These are phyloP conservation scores for Fraxinus excelsior DNA, from an alignment of 257 asterid species.

Conservation along the genomic window DNA sequence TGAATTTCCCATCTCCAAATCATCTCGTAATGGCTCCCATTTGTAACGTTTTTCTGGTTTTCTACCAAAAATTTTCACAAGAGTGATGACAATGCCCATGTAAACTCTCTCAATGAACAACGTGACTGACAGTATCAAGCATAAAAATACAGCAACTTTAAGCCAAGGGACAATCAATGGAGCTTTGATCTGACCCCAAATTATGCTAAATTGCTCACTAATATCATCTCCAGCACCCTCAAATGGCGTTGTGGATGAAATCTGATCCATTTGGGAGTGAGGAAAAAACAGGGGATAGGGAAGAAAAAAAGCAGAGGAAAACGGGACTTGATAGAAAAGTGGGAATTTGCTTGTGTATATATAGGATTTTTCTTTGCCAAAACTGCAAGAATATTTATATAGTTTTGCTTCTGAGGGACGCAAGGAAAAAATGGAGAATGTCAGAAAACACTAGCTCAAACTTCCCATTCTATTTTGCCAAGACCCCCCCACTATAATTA, in stretches of 20 bases:
- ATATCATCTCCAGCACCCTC: conserved; percentile 50
- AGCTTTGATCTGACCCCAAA: conserved; percentile 81
- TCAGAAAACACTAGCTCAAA: conserved; percentile 60
- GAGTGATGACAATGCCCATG: conserved; percentile 71
- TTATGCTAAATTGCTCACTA: conserved; percentile 42
- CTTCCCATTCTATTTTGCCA: conserved; percentile 28
- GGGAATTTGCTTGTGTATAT: conserved; percentile 27
- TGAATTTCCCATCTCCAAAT: conserved; percentile 78
- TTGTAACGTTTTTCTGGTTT: conserved; percentile 78
- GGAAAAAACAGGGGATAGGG: neutral
- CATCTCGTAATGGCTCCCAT: conserved; percentile 85
- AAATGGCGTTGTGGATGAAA: conserved; percentile 39
- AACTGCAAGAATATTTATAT: conserved; percentile 42
- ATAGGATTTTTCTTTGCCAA: conserved; percentile 37
- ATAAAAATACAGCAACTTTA: conserved; percentile 45
- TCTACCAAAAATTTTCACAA: conserved; percentile 60
- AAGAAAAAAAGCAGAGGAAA: conserved; percentile 29
- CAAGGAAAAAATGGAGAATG: conserved; percentile 53
- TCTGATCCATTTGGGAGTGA: conserved; percentile 50
- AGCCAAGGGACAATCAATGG: conserved; percentile 86
- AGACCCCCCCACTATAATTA: conserved; percentile 4
- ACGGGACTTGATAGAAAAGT: conserved; percentile 24
- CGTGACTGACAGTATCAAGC: conserved; percentile 81
- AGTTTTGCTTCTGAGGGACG: conserved; percentile 55
- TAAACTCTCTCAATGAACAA: conserved; percentile 84